Percentiles rank a stretch among this genome's conserved stretches.
These are phyloP conservation scores for Glycyrrhiza uralensis DNA, from an alignment of 306 rosid genomes.

Conservation along the genomic window DNA sequence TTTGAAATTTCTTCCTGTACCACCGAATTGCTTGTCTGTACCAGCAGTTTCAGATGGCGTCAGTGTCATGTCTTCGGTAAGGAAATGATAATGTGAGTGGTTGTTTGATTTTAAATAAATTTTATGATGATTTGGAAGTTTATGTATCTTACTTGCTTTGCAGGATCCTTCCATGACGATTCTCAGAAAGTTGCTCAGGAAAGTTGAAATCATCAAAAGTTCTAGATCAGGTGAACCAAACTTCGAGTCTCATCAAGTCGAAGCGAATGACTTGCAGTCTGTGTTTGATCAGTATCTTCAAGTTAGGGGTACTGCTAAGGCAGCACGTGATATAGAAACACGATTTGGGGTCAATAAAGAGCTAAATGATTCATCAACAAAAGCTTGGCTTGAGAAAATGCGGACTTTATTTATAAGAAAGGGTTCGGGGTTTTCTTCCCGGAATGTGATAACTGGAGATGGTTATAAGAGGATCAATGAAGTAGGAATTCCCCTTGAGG, in stretches of 20 bases:
- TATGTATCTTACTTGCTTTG: slow-evolving; percentile 2
- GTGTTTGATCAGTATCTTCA: slow-evolving; percentile 73
- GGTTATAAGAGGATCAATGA: slow-evolving; percentile 76
- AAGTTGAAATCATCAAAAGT: slow-evolving; percentile 60
- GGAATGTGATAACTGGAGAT: slow-evolving; percentile 95
- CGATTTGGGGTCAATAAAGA: slow-evolving; percentile 72
- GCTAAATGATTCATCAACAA: slow-evolving; percentile 58
- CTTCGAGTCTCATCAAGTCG: slow-evolving; percentile 76
- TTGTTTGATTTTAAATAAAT: slow-evolving; percentile 1
- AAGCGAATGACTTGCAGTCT: slow-evolving; percentile 78
- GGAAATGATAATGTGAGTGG: slow-evolving; percentile 28
- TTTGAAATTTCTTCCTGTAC: slow-evolving; percentile 71
- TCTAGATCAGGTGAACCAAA: slow-evolving; percentile 87
- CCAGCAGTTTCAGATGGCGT: slow-evolving; percentile 98
- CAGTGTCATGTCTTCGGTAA: slow-evolving; percentile 78
- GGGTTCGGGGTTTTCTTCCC: slow-evolving; percentile 97
- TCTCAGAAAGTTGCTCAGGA: slow-evolving; percentile 75
- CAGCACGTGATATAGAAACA: slow-evolving; percentile 63
- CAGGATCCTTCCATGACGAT: slow-evolving; percentile 84
- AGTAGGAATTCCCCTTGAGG: slow-evolving; percentile 80
- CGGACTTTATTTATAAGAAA: slow-evolving; percentile 81
- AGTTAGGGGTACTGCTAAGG: slow-evolving; percentile 73
- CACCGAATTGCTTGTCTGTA: slow-evolving; percentile 90
- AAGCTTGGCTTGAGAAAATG: slow-evolving; percentile 95
- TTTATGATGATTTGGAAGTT: neutral